phyloP scores from a whole-genome alignment of 2,329 filamentous ascomycete genomes.

The Monilinia laxa region DNA sequence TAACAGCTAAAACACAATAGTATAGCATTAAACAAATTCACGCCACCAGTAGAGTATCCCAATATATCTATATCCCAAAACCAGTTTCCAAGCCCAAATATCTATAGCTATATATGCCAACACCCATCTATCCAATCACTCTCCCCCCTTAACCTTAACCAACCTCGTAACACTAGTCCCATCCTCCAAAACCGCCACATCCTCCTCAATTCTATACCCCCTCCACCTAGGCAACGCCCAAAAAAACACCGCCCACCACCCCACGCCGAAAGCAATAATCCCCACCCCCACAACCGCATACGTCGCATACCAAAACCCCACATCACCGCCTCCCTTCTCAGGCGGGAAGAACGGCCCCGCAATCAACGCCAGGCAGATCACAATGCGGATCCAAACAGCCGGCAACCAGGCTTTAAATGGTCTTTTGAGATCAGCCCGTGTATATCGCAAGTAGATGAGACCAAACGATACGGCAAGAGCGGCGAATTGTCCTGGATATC shows the following conservation, averaged over 20 bases:
- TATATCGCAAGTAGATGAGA: conserved; percentile 52
- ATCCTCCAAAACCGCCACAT: conserved; percentile 58
- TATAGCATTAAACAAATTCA: background rate
- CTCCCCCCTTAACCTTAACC: conserved; percentile 33
- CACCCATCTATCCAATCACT: background rate
- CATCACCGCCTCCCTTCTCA: conserved; percentile 44
- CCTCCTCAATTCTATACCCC: conserved; percentile 63
- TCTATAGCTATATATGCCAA: background rate
- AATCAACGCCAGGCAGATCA: conserved; percentile 39
- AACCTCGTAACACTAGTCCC: conserved; percentile 66
- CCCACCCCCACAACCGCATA: conserved; percentile 54
- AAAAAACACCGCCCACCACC: conserved; percentile 71
- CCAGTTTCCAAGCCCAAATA: background rate
- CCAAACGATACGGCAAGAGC: conserved; percentile 39
- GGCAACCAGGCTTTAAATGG: conserved; percentile 37
- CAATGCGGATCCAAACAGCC: conserved; percentile 37
- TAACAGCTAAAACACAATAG: background rate
- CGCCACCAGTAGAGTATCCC: too few relatives aligned
- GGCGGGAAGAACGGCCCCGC: conserved; percentile 43
- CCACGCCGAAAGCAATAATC: conserved; percentile 54
- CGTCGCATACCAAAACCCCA: conserved; percentile 53
- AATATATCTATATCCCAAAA: background rate
- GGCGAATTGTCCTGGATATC: conserved; percentile 48
- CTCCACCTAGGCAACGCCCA: conserved; percentile 57
- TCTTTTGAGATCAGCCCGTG: conserved; percentile 46